phyloP scores from a whole-genome alignment of 169 alveolate species.

The Plasmodium adleri region DNA sequence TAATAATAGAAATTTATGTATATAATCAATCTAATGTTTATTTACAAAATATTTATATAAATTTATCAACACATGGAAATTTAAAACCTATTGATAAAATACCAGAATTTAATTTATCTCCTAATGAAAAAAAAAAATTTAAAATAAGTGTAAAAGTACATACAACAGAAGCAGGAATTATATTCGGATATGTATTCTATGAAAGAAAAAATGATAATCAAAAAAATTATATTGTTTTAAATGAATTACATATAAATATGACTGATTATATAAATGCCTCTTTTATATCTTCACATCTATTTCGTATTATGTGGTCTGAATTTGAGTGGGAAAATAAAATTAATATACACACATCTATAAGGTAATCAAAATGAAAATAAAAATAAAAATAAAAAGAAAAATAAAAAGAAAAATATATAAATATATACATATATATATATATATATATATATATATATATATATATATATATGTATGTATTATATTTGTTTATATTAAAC shows the following conservation, averaged over 20 bases:
- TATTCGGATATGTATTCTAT: constrained; percentile 95
- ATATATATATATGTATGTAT: constrained; percentile 11
- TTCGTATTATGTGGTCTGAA: constrained; percentile 95
- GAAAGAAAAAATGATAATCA: constrained; percentile 84
- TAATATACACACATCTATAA: constrained; percentile 79
- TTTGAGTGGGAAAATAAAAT: constrained; percentile 97
- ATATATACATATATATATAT: background rate
- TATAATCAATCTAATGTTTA: constrained; percentile 91
- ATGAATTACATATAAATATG: constrained; percentile 91
- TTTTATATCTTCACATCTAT: constrained; percentile 89
- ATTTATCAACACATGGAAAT: constrained; percentile 90
- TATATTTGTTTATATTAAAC: background rate
- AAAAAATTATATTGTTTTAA: constrained; percentile 88
- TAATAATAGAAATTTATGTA: constrained; percentile 89
- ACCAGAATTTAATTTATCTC: constrained; percentile 88
- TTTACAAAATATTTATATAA: constrained; percentile 93
- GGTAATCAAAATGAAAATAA: constrained; percentile 7
- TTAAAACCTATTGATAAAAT: constrained; percentile 88
- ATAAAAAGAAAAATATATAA: background rate
- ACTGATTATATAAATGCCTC: constrained; percentile 91
- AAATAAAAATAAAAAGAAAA: background rate
- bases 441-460: background rate
- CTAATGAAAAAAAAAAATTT: constrained; percentile 84
- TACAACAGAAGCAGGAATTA: constrained; percentile 91
- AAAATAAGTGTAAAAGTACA: constrained; percentile 87